These are phyloP conservation scores for Penicillium longicatenatum DNA, from an alignment of 495 filamentous ascomycete species.

Conservation along the genomic window DNA sequence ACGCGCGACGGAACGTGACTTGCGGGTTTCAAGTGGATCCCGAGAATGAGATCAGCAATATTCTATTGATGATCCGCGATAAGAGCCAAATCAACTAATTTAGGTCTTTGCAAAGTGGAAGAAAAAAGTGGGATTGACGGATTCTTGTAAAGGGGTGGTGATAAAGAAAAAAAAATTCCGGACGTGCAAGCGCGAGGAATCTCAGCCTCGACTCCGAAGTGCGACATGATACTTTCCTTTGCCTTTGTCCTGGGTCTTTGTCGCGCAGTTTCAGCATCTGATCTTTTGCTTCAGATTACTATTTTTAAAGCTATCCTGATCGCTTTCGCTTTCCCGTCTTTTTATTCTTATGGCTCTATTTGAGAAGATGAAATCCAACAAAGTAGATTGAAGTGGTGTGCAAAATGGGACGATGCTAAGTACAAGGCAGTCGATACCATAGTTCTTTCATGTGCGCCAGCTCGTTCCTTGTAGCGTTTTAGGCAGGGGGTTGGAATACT, in stretches of 20 bases:
- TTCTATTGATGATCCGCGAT: neutral
- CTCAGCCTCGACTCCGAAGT: neutral
- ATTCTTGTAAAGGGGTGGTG: neutral
- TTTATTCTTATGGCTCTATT: constrained; percentile 1
- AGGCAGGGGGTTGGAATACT: constrained; percentile 28
- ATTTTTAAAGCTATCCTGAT: constrained; percentile 1
- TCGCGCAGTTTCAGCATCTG: neutral
- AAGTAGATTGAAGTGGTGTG: constrained; percentile 11
- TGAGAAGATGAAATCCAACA: constrained; percentile 1
- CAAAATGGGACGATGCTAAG: constrained; percentile 2
- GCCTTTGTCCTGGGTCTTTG: neutral
- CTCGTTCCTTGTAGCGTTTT: constrained; percentile 23
- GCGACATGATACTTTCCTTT: neutral
- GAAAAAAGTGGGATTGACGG: neutral
- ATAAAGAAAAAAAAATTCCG: neutral
- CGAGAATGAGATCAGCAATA: constrained; percentile 7
- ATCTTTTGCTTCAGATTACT: neutral
- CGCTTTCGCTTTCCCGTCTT: neutral
- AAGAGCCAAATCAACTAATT: neutral
- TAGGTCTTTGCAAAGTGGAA: neutral
- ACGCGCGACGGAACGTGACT: constrained; percentile 34
- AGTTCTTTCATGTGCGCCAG: constrained; percentile 13
- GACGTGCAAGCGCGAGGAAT: neutral
- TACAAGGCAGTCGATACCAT: constrained; percentile 20
- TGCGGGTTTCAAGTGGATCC: constrained; percentile 14